Base-by-base conservation (phyloP, 352 stramenopile species). In the Phytophthora pistaciae region DNA sequence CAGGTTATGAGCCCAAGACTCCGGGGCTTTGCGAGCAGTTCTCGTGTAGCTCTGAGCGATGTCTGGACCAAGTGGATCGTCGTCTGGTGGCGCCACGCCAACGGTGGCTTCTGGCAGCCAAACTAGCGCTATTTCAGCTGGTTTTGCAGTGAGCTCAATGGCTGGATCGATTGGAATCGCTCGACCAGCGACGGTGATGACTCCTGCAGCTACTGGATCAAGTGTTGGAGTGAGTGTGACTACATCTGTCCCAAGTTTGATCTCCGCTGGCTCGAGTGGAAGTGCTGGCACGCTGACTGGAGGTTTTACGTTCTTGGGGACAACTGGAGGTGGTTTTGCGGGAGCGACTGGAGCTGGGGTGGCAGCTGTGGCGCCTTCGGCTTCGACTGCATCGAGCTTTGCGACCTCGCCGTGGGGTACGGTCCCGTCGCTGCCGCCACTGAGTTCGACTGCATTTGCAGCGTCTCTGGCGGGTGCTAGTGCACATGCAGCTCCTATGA, bases 1-100 rank as follows among this genome's bases (percentile, higher is more conserved):
- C 29, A 33, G 29, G 29, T 33, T 33, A 33, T 33, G 14, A 40
- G 50, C 25, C 50, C 50, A 38, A 57, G 4, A 7, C 23, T 57
- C 8, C 42, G 13, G 21, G 50, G 50, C 50, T 42, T 57, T 57
- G 27, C 50, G 21, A 38, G 25, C 25, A 40, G 25, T 57, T 57
- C 50, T 38, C 21, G 25, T 38, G 50, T 25, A 57, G 25, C 50
- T 57, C 50, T 42, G 27, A 57, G 50, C 7, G 50, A 57, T 38
- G 50, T 20, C 14, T 57, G 50, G 50, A 57, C 25, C 16, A 36
- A 57, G 3, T 42, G 27, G 21, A 18, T 40, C 50, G 50, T 57
- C 50, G 27, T 38, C 50, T 40, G 25, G 50, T 57, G 25, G 25
- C 21, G 25, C 3, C 25, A 40, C 48, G n/a, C 48, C 48, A 54